Base-by-base conservation (phyloP, 2,329 filamentous ascomycete species). In the Cladosporium oxysporum region DNA sequence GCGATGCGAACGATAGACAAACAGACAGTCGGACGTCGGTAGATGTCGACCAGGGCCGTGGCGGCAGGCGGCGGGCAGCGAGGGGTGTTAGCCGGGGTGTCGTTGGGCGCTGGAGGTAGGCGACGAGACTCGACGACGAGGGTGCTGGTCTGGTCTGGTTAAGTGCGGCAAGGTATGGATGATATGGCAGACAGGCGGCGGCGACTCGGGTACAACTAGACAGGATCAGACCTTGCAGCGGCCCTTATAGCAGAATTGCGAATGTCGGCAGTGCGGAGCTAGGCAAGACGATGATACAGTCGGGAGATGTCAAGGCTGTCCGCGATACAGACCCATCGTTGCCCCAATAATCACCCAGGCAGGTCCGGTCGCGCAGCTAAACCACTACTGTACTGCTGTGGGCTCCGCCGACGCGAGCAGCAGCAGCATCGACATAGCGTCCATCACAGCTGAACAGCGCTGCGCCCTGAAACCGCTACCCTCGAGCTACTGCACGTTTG, bases 1-100 rank as follows among this genome's bases (percentile, higher is more conserved):
- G 61, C 61, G 61, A 55, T 63, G 50, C 61, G 23, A 55, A 21
- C 37, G 23, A 29, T 21, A 23, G 26, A 33, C 52, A 29, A 21
- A 28, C 33, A 21, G 41, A 47, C 41, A 47, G 33, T 31, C 29
- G 28, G 59, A 21, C 35, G 59, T 53, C 61, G 61, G 61, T 63
- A 63, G 50, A 29, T 47, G 61, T 44, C 50, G 61, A 63, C 61
- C 61, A 63, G 61, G 61, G 61, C 61, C 61, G 61, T 23, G 33
- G 35, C 61, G 61, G 61, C 61, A 57, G 61, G 37, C 60, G 49
- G 58, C 58, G 58, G 41, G 44, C 31, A 58, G 55, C 44, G 59
- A 63, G 33, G 50, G 49, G 33, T 41, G 61, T 7, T 47, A 50
- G 50, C 50, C 50, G 47, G 59, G 61, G 61, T 63, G 23, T 31